Evolutionary conservation across 345 rosid genomes (phyloP).

Genomic region (Melaleuca quinquenervia): DNA sequence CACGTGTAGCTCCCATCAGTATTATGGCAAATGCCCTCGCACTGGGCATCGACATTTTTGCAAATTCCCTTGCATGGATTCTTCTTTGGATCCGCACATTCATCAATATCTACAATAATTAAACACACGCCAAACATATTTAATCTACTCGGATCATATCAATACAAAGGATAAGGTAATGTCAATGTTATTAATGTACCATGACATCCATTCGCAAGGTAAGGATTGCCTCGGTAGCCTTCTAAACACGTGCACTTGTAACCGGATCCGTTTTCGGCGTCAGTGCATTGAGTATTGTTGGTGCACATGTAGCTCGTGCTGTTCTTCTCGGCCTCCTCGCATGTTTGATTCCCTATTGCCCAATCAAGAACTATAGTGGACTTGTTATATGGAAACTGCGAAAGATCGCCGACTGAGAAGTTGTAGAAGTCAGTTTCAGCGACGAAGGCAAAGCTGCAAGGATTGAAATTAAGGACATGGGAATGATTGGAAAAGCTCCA

Average conservation of each 20-base stretch:
- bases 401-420: neutral
- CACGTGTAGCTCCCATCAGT: conserved; percentile 10
- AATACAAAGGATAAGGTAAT: neutral
- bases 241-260: neutral
- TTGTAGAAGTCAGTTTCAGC: neutral
- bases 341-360: conserved; percentile 3
- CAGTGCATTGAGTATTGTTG: conserved; percentile 3
- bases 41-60: neutral
- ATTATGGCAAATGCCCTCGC: neutral
- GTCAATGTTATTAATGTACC: neutral
- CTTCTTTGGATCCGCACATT: neutral
- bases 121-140: neutral
- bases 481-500: neutral
- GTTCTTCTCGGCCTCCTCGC: neutral
- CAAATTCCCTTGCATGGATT: neutral
- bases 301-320: neutral
- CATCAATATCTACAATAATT: conserved; percentile 6
- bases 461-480: neutral
- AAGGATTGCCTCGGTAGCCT: neutral
- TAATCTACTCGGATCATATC: neutral
- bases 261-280: neutral
- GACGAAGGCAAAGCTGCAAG: conserved; percentile 19
- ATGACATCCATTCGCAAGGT: neutral
- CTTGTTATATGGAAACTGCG: fast-evolving
- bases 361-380: conserved; percentile 7